Percentiles rank a stretch among this genome's conserved stretches.
phyloP scores from a whole-genome alignment of 2,329 filamentous ascomycete genomes.

The Penicillium sp. region DNA sequence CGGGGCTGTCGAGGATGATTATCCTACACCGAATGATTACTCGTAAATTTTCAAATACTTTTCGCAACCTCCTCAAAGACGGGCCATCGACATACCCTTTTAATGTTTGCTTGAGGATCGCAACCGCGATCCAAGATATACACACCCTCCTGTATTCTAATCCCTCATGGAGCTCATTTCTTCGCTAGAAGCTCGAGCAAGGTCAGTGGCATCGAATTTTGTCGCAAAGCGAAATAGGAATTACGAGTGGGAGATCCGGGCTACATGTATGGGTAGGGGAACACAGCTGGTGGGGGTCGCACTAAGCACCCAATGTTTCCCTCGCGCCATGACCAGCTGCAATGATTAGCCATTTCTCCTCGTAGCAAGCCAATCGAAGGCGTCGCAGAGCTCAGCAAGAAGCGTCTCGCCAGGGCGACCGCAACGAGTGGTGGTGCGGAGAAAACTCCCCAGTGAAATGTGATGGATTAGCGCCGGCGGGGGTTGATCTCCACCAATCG shows the following conservation, averaged over 20 bases:
- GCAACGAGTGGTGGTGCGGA: constrained; percentile 1
- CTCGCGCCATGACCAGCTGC: constrained; percentile 18
- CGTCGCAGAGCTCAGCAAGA: not conserved
- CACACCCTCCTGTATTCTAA: constrained; percentile 13
- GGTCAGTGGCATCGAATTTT: not conserved
- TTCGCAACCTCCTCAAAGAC: no score
- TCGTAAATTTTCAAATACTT: not conserved
- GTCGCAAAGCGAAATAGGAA: not conserved
- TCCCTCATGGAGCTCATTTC: constrained; percentile 11
- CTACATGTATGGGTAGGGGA: constrained; percentile 21
- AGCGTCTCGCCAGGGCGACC: constrained; percentile 13
- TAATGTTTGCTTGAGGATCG: not conserved
- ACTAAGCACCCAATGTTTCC: constrained; percentile 6
- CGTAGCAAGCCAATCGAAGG: constrained; percentile 15
- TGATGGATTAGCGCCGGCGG: constrained; percentile 25
- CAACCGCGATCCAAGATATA: constrained; percentile 2
- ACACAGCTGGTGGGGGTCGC: constrained; percentile 19
- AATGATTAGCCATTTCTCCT: constrained; percentile 7
- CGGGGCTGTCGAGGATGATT: not conserved
- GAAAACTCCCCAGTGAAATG: constrained; percentile 15
- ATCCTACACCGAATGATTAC: not conserved
- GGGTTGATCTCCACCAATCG: constrained; percentile 17
- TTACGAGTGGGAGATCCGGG: constrained; percentile 5
- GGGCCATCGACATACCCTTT: not conserved
- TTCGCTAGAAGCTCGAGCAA: constrained; percentile 1